Base-by-base conservation (phyloP, 2,329 filamentous ascomycete genomes). In the Periconia macrospinosa region DNA sequence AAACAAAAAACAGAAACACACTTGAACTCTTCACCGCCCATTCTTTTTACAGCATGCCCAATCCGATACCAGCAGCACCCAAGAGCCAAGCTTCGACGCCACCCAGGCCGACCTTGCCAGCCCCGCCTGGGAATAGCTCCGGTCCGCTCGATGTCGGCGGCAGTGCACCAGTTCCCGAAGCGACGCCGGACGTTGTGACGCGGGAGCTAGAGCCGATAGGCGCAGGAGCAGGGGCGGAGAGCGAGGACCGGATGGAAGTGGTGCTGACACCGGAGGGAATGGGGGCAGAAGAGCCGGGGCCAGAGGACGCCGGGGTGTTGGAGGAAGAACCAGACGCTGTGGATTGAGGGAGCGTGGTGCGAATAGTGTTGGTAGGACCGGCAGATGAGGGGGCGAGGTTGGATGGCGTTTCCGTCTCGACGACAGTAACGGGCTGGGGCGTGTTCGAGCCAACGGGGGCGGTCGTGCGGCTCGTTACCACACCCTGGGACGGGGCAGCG, bases 191-290 rank as follows among this genome's bases (percentile, higher is more conserved):
- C 8, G 49, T 49, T 6, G 48, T 53, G 3, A 54, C 56, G 27
- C 50, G 17, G 18, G 40, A 19, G 27, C 37, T 42, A 2, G 37
- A 17, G 2, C 20, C 19, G 30, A 37, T 47, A 9, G 45, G 45
- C 6, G n/a, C 46, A 17, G 46, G 46, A 37, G 46, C 30, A 15
- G 33, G 49, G 3, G 55, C 49, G 9, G 35, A 20, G 35, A 47
- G 51, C 13, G 45, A 37, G 2, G 23, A 55, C 6, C 55, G 23
- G 13, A 54, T 46, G 43, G 30, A 7, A n/a, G 55, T 9, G 53
- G 41, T 15, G 53, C 47, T 46, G 20, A 57, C 56, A 59, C 68
- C 57, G 67, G 65, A 58, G 56, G 52, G 41, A 51, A 56, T 61
- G 55, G 61, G 61, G 54, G 60, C 57, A 51, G 52, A 52, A 55